phyloP scores from a whole-genome alignment of 164 flowering plant species.

The Akebia trifoliata region DNA sequence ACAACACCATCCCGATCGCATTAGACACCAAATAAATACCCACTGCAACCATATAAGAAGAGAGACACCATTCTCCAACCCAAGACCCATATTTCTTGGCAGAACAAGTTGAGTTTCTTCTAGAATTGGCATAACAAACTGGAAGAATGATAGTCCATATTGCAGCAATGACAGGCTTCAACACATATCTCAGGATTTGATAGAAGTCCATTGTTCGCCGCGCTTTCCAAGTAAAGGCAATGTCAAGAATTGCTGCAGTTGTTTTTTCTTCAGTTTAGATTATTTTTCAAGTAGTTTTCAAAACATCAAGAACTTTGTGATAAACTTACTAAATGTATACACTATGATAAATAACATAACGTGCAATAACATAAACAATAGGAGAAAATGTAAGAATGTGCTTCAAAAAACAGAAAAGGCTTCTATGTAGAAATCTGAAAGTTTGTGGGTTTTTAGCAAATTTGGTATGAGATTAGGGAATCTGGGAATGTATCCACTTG shows the following conservation, averaged over 20 bases:
- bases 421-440: no score
- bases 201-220: constrained; percentile 51
- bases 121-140: constrained; percentile 51
- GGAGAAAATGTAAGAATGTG: no score
- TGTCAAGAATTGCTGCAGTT: constrained; percentile 77
- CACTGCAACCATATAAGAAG: constrained; percentile 81
- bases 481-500: no score
- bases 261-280: constrained; percentile 6
- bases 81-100: constrained; percentile 41
- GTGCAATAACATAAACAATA: no score
- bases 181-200: constrained; percentile 36
- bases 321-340: no score
- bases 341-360: no score
- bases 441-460: no score
- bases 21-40: constrained; percentile 59
- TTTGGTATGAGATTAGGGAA: no score
- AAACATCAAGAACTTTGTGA: no score
- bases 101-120: constrained; percentile 61
- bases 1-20: constrained; percentile 74
- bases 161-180: constrained; percentile 60
- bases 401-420: no score
- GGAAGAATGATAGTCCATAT: constrained; percentile 88
- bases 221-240: constrained; percentile 85
- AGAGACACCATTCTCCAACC: constrained; percentile 69
- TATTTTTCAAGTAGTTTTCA: not conserved